Evolutionary conservation across 2,329 filamentous ascomycete genomes (phyloP).

Genomic region (Blastomyces emzantsi): DNA sequence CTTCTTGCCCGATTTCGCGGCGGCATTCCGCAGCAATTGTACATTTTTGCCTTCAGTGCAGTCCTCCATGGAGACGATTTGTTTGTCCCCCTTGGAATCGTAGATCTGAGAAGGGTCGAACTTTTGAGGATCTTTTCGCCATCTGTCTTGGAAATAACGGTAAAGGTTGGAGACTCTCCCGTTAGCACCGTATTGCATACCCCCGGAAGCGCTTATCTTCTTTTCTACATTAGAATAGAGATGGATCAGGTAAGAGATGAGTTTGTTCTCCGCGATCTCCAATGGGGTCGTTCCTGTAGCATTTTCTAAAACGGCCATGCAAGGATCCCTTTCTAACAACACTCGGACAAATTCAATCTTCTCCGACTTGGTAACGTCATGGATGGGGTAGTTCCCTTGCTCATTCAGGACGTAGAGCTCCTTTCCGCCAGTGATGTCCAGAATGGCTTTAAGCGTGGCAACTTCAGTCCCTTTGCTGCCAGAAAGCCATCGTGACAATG

Average conservation of each 20-base stretch:
- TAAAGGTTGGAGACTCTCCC: background rate
- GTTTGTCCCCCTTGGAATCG: background rate
- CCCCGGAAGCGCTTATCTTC: background rate
- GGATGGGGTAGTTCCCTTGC: slow-evolving; percentile 37
- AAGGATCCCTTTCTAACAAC: slow-evolving; percentile 46
- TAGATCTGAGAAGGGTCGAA: background rate
- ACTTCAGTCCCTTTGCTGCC: slow-evolving; percentile 24
- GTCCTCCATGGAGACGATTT: background rate
- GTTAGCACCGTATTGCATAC: too few relatives aligned
- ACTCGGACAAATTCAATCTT: slow-evolving; percentile 48
- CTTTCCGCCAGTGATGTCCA: slow-evolving; percentile 42
- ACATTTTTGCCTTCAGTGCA: slow-evolving; percentile 1
- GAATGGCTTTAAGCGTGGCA: slow-evolving; percentile 42
- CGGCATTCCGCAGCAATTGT: slow-evolving; percentile 2
- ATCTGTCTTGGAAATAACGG: background rate
- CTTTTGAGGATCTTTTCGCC: background rate
- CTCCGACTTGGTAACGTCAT: slow-evolving; percentile 35
- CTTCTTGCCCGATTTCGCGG: slow-evolving; percentile 27
- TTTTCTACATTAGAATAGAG: slow-evolving; percentile 20
- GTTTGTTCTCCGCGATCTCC: slow-evolving; percentile 10
- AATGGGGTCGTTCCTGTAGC: slow-evolving; percentile 62
- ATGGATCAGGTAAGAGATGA: slow-evolving; percentile 23
- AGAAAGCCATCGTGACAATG: slow-evolving; percentile 10
- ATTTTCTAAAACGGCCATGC: slow-evolving; percentile 61
- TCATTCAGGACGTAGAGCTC: slow-evolving; percentile 40